Conservation (phyloP, 2,329 filamentous ascomycete species). For the Bisporella sp. region DNA sequence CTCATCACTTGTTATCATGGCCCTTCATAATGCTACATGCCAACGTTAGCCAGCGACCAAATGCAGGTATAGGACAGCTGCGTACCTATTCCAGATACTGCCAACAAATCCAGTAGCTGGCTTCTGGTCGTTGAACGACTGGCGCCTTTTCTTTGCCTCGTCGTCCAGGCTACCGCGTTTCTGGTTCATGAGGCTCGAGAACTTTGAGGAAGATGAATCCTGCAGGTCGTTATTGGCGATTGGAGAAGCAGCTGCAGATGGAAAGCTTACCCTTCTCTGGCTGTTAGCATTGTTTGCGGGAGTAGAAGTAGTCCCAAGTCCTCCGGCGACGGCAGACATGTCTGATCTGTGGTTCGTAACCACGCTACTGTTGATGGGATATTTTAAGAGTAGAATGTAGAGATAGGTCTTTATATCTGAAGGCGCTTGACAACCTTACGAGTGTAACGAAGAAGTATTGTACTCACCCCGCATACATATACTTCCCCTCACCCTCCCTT, state of each 20-base stretch:
- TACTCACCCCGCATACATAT: too few relatives aligned
- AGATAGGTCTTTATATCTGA: too few relatives aligned
- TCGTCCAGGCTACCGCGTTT: conserved; percentile 35
- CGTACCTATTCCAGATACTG: conserved; percentile 27
- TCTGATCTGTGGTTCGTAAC: too few relatives aligned
- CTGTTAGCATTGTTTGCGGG: conserved; percentile 18
- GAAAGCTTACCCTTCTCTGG: conserved; percentile 14
- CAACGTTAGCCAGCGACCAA: neutral
- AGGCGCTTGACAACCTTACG: too few relatives aligned
- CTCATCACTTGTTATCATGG: neutral
- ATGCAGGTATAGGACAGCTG: neutral
- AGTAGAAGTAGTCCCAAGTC: conserved; percentile 12
- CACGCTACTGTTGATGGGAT: too few relatives aligned
- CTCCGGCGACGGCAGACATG: conserved; percentile 13
- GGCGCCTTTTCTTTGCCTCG: conserved; percentile 28
- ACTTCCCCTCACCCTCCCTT: too few relatives aligned
- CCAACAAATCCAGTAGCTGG: conserved; percentile 29
- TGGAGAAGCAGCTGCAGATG: neutral
- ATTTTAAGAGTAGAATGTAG: too few relatives aligned
- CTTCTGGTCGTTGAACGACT: conserved; percentile 38
- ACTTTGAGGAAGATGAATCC: conserved; percentile 15
- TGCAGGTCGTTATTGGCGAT: neutral
- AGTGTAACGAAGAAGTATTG: too few relatives aligned
- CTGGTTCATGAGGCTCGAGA: conserved; percentile 33
- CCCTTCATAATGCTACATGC: neutral